These are phyloP conservation scores for Fusarium sublunatum DNA, from an alignment of 2,329 filamentous ascomycete species.

Conservation along the genomic window DNA sequence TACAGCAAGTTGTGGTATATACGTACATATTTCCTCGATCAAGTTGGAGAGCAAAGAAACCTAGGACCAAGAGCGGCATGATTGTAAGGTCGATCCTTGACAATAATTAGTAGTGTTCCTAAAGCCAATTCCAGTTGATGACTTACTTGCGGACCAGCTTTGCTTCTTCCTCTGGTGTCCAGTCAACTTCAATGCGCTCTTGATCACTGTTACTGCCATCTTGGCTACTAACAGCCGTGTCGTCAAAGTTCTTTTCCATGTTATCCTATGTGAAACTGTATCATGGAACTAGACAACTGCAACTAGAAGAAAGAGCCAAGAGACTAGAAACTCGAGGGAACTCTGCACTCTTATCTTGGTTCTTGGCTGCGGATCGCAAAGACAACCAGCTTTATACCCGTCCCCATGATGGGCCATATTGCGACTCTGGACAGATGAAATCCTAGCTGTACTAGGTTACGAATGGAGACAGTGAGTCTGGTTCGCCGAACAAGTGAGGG, in stretches of 20 bases:
- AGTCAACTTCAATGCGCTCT: conserved; percentile 39
- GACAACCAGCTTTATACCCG: no score
- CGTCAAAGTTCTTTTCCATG: conserved; percentile 32
- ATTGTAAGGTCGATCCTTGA: conserved; percentile 58
- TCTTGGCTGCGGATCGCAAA: no score
- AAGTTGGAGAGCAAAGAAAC: conserved; percentile 59
- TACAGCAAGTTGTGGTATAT: neutral
- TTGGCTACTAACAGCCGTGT: conserved; percentile 14
- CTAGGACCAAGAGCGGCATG: conserved; percentile 59
- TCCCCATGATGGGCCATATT: neutral
- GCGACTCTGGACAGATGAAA: neutral
- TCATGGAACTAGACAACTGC: no score
- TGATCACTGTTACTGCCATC: conserved; percentile 24
- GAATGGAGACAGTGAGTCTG: neutral
- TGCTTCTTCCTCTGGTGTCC: conserved; percentile 46
- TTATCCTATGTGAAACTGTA: no score
- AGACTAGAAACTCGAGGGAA: no score
- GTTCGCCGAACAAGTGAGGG: neutral
- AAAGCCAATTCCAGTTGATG: no score
- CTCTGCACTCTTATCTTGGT: no score
- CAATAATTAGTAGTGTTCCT: no score
- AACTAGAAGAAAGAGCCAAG: no score
- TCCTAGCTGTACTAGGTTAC: neutral
- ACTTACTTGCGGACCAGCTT: conserved; percentile 46
- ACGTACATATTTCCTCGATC: conserved; percentile 53